A percentile compares a stretch with the other conserved stretches of the same genome.
These are phyloP conservation scores for Colletotrichum melonis DNA, from an alignment of 2,329 filamentous ascomycete species.

Conservation along the genomic window DNA sequence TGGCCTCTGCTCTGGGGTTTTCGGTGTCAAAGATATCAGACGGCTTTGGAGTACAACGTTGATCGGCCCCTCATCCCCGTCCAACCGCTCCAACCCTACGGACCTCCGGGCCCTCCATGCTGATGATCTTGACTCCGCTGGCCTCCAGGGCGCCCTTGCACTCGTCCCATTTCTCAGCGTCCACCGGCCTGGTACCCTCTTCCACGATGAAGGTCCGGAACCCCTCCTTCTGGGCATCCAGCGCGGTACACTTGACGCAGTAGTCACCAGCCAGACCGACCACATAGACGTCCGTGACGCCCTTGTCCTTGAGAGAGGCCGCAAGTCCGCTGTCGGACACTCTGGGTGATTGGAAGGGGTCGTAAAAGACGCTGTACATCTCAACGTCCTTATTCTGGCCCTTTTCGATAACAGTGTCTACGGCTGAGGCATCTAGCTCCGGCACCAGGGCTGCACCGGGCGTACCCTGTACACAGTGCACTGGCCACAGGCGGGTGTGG, in stretches of 20 bases:
- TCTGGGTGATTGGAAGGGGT: conserved; percentile 75
- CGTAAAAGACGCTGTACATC: conserved; percentile 94
- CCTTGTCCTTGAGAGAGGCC: conserved; percentile 62
- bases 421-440: conserved; percentile 69
- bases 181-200: conserved; percentile 82
- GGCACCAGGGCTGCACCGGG: conserved; percentile 78
- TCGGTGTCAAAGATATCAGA: conserved; percentile 4
- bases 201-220: conserved; percentile 82
- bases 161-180: conserved; percentile 67
- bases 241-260: conserved; percentile 85
- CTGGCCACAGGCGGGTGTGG: conserved; percentile 83
- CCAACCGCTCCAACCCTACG: conserved; percentile 50
- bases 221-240: conserved; percentile 80
- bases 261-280: conserved; percentile 90
- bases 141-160: conserved; percentile 64
- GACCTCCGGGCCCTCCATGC: conserved; percentile 66
- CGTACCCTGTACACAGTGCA: conserved; percentile 85
- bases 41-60: not conserved
- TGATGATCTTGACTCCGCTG: conserved; percentile 73
- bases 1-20: not conserved
- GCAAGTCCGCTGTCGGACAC: conserved; percentile 74
- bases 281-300: conserved; percentile 83
- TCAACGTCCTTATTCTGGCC: conserved; percentile 80
- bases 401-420: conserved; percentile 82
- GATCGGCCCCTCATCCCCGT: conserved; percentile 22